Percentiles rank a stretch among this genome's conserved stretches.
These are phyloP conservation scores for Leishmania major DNA, from an alignment of 208 protist species.

Conservation along the genomic window DNA sequence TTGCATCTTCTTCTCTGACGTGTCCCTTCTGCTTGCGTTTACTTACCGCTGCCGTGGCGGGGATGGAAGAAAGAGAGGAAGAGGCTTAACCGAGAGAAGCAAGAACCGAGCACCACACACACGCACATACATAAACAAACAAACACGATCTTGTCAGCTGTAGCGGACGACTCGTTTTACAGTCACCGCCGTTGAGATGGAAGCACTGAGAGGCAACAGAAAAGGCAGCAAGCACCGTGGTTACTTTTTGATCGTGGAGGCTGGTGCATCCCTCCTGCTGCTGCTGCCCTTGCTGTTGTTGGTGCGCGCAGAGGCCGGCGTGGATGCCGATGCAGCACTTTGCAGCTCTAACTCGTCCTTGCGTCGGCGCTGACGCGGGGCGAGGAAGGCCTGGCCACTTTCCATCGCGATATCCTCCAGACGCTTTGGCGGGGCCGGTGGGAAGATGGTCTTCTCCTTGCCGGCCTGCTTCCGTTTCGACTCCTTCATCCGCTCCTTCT, in stretches of 20 bases:
- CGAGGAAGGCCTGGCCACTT: conserved; percentile 88
- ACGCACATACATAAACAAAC: neutral
- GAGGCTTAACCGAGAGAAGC: neutral
- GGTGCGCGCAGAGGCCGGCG: conserved; percentile 4
- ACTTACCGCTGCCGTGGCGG: conserved; percentile 6
- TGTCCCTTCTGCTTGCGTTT: neutral
- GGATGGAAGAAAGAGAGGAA: neutral
- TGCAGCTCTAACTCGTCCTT: conserved; percentile 77
- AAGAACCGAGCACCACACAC: neutral
- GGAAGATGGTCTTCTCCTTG: conserved; percentile 88
- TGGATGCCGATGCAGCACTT: neutral
- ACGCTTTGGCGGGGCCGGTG: conserved; percentile 85
- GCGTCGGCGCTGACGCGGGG: conserved; percentile 42
- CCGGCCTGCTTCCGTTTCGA: conserved; percentile 61
- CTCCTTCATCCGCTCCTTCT: conserved; percentile 80
- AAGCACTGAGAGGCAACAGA: neutral
- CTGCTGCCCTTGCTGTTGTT: conserved; percentile 1
- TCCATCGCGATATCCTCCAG: conserved; percentile 93
- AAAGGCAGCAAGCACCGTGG: neutral
- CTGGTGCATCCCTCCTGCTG: neutral
- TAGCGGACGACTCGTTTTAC: neutral
- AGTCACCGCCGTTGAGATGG: neutral
- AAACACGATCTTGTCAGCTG: neutral
- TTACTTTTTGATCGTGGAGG: conserved; percentile 12
- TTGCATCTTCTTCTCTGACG: neutral